Conservation (phyloP, 805 yeast species). For the Kodamaea sagamina region DNA sequence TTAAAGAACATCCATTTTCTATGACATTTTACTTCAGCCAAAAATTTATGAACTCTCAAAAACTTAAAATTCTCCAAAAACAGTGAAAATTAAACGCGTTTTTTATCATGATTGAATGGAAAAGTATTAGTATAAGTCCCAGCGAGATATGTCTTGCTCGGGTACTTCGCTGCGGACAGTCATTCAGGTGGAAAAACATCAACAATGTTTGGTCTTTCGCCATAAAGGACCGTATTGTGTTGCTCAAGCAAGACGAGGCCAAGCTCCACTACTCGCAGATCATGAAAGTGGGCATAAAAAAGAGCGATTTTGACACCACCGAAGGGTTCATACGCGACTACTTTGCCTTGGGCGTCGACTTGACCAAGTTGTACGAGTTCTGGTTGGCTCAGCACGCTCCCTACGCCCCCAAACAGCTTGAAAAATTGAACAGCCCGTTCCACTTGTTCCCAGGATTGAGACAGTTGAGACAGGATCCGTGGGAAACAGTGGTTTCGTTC, state of each 20-base stretch:
- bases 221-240: conserved; percentile 56
- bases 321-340: conserved; percentile 59
- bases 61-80: neutral
- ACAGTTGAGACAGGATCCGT: conserved; percentile 90
- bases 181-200: conserved; percentile 74
- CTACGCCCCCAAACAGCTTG: conserved; percentile 60
- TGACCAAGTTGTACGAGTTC: conserved; percentile 52
- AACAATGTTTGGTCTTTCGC: conserved; percentile 69
- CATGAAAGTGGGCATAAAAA: conserved; percentile 19
- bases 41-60: too few species aligned
- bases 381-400: conserved; percentile 64
- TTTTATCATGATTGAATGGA: conserved; percentile 13
- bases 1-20: too few species aligned
- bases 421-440: conserved; percentile 35
- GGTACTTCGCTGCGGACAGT: conserved; percentile 82
- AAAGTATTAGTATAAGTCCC: conserved; percentile 13
- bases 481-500: conserved; percentile 90
- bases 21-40: neutral
- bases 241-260: conserved; percentile 60
- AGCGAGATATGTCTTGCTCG: conserved; percentile 59
- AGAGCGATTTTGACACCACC: conserved; percentile 27
- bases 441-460: conserved; percentile 65
- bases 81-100: neutral
- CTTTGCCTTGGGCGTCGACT: conserved; percentile 62
- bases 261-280: conserved; percentile 53